Conservation (phyloP, 805 yeast genomes). For the Monosporozyma siamensis region DNA sequence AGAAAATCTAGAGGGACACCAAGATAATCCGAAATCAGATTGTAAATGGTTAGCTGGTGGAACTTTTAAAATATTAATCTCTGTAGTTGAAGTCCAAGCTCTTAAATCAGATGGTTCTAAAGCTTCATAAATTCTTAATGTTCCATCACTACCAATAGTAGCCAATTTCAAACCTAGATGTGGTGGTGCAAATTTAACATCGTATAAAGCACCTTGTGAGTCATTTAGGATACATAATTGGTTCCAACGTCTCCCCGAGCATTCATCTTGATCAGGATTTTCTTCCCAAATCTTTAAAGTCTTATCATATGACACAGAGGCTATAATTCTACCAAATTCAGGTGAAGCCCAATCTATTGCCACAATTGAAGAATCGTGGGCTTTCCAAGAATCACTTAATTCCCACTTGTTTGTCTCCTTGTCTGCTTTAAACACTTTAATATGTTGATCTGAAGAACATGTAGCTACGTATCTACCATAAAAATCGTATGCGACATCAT, state of each 20-base stretch:
- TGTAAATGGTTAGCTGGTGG: slow-evolving; percentile 78
- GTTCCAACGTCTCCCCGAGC: slow-evolving; percentile 80
- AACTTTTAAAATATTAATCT: slow-evolving; percentile 52
- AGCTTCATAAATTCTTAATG: slow-evolving; percentile 75
- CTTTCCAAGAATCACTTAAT: slow-evolving; percentile 84
- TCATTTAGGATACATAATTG: slow-evolving; percentile 71
- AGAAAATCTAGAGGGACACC: slow-evolving; percentile 85
- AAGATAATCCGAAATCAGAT: slow-evolving; percentile 73
- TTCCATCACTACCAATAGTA: slow-evolving; percentile 83
- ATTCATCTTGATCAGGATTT: slow-evolving; percentile 61
- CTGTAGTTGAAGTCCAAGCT: slow-evolving; percentile 71
- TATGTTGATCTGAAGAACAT: slow-evolving; percentile 88
- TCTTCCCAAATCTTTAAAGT: slow-evolving; percentile 90
- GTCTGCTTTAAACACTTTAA: slow-evolving; percentile 78
- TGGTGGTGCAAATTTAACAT: slow-evolving; percentile 80
- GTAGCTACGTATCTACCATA: slow-evolving; percentile 91
- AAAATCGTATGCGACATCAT: slow-evolving; percentile 84
- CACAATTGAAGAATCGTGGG: slow-evolving; percentile 84
- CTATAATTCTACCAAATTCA: slow-evolving; percentile 78
- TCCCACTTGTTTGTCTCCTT: slow-evolving; percentile 58
- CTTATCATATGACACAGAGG: slow-evolving; percentile 84
- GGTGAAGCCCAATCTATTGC: slow-evolving; percentile 91
- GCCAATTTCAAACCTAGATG: slow-evolving; percentile 76
- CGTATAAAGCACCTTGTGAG: slow-evolving; percentile 80
- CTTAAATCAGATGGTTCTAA: slow-evolving; percentile 81